A percentile compares a stretch with the other conserved stretches of the same genome.
These are phyloP conservation scores for Clavispora carvajalis DNA, from an alignment of 805 yeast genomes.

Conservation along the genomic window DNA sequence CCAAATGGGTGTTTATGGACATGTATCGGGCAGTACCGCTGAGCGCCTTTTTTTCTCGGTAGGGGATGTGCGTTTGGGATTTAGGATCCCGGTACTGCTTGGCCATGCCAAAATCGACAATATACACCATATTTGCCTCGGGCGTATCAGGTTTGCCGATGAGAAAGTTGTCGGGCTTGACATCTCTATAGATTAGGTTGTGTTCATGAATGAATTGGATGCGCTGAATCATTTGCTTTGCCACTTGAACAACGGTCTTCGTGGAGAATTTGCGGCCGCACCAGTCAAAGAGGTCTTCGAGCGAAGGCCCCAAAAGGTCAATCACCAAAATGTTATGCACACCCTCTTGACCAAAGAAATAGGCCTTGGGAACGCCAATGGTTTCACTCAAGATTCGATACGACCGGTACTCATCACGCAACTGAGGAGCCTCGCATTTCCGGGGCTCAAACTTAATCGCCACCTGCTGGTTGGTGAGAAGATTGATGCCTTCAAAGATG, in stretches of 20 bases:
- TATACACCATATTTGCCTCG: constrained; percentile 78
- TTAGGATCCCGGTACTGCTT: constrained; percentile 96
- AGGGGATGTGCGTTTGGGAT: constrained; percentile 92
- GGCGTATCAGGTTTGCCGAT: constrained; percentile 85
- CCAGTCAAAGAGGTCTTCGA: constrained; percentile 97
- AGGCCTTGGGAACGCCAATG: constrained; percentile 90
- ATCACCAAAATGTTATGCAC: constrained; percentile 91
- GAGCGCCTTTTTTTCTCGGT: constrained; percentile 89
- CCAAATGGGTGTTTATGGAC: constrained; percentile 96
- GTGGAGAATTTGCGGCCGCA: constrained; percentile 86
- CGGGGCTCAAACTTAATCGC: constrained; percentile 97
- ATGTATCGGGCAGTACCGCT: constrained; percentile 99
- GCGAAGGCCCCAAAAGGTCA: constrained; percentile 90
- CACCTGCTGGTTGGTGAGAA: constrained; percentile 86
- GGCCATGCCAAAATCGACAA: constrained; percentile 98
- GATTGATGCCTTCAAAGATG: constrained; percentile 90
- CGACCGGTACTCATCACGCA: constrained; percentile 94
- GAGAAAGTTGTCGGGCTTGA: constrained; percentile 94
- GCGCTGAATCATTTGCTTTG: constrained; percentile 87
- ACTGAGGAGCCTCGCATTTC: constrained; percentile 94
- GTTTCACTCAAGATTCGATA: constrained; percentile 81
- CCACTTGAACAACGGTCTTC: constrained; percentile 89
- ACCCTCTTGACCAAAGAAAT: constrained; percentile 98
- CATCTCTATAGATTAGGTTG: constrained; percentile 91
- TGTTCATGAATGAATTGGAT: constrained; percentile 85